Base-by-base conservation (phyloP, 2,329 filamentous ascomycete genomes). In the Pseudogymnoascus sp. region DNA sequence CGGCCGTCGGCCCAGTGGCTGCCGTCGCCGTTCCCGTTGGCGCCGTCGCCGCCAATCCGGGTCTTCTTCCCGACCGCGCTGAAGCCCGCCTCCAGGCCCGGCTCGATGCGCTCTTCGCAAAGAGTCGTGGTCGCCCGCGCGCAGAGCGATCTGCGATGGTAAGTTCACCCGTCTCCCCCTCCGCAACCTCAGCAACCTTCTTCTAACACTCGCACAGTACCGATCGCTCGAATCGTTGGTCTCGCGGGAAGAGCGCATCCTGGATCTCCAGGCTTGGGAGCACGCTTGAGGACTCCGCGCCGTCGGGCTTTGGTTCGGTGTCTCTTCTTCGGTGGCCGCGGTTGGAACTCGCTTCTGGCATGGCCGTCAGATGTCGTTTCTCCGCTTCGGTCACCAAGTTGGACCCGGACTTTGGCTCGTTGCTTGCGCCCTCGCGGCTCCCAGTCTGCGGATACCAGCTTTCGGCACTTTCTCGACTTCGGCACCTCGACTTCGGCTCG, bases 311-410 rank as follows among this genome's bases (percentile, higher is more conserved):
- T n/a, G 10, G 25, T 11, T 57, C 25, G 48, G 48, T 19, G 48
- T 57, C 48, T 57, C 25, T 57, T 54, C 48, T 54, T 57, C 48
- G 48, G 48, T 34, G 14, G 48, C 48, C 48, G 48, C 25, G 25
- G 48, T 57, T 57, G 48, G 28, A 57, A 57, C n/a, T 34, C 48
- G 48, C 25, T 57, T 57, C 48, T 57, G 48, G 48, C 48, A 57
- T 4, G 48, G 31, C 28, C 28, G 48, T 57, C 48, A 57, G 48
- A 57, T 57, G 48, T 57, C 48, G 8, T 57, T 6, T 57, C 25
- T 57, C 48, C 48, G 25, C 48, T 19, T 57, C 48, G 48, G 48
- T 57, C 28, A 10, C 25, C 48, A 57, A 57, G 48, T 57, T 57
- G 48, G 48, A 8, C 25, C 48, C 16, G 25, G 45, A 28, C 48